Evolutionary conservation across 768 basidiomycete genomes (phyloP).

Genomic region (Pilatotrama ljubarskyi): DNA sequence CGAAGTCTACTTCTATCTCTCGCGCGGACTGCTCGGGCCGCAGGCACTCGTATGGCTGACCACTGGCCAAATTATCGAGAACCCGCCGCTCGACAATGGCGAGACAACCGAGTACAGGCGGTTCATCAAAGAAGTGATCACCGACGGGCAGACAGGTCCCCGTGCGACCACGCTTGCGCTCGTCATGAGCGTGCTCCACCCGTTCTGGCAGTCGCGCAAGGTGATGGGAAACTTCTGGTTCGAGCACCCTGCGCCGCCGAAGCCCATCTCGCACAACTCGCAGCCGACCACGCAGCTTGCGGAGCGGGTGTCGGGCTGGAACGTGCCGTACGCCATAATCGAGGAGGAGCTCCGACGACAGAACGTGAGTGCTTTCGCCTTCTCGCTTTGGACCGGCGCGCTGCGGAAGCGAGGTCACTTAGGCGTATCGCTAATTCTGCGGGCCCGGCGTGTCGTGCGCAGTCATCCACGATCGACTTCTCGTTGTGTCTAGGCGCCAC

Average conservation of each 20-base stretch:
- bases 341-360: slow-evolving; percentile 96
- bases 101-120: slow-evolving; percentile 94
- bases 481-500: slow-evolving; percentile 93
- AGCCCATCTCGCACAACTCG: slow-evolving; percentile 67
- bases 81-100: slow-evolving; percentile 89
- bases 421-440: slow-evolving; percentile 16
- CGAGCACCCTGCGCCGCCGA: slow-evolving; percentile 51
- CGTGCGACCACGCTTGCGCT: slow-evolving; percentile 89
- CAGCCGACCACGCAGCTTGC: slow-evolving; percentile 82
- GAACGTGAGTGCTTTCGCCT: slow-evolving; percentile 64
- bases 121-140: slow-evolving; percentile 95
- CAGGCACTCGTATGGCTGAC: slow-evolving; percentile 96
- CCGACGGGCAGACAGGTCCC: slow-evolving; percentile 92
- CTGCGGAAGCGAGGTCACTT: slow-evolving; percentile 23
- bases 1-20: slow-evolving; percentile 95
- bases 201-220: slow-evolving; percentile 77
- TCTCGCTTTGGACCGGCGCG: not conserved
- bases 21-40: slow-evolving; percentile 85
- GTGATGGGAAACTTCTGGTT: slow-evolving; percentile 80
- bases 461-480: slow-evolving; percentile 99
- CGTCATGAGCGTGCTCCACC: slow-evolving; percentile 75
- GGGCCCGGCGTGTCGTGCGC: slow-evolving; percentile 9
- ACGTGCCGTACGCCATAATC: slow-evolving; percentile 78
- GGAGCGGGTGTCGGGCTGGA: slow-evolving; percentile 88
- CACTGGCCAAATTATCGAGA: slow-evolving; percentile 79